Conservation (phyloP, 352 stramenopile species). For the Phytophthora cactorum region DNA sequence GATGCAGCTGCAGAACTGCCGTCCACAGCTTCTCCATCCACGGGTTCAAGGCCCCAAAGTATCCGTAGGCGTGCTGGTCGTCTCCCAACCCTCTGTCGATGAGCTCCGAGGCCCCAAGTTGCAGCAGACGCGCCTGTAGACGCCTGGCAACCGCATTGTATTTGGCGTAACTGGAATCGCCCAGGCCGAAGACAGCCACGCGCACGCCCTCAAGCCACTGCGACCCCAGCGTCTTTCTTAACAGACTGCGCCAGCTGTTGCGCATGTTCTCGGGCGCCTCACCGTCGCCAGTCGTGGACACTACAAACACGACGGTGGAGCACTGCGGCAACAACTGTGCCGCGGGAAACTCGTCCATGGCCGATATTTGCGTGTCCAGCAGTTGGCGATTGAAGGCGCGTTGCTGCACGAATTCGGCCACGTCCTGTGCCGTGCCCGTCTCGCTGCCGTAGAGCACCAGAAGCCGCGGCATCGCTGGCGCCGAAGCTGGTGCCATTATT, state of each 20-base stretch:
- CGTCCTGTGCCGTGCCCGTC: constrained; percentile 89
- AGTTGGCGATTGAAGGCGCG: constrained; percentile 68
- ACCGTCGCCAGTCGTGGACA: constrained; percentile 92
- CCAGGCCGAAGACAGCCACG: constrained; percentile 92
- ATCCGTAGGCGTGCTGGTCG: constrained; percentile 88
- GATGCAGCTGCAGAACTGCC: constrained; percentile 53
- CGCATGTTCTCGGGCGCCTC: constrained; percentile 93
- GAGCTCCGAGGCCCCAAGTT: constrained; percentile 84
- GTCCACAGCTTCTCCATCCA: constrained; percentile 83
- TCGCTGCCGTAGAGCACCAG: constrained; percentile 92
- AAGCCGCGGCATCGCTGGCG: constrained; percentile 44
- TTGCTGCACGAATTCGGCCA: constrained; percentile 81
- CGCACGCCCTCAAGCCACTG: constrained; percentile 74
- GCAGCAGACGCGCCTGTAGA: constrained; percentile 83
- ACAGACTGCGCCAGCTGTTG: constrained; percentile 79
- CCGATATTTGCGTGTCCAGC: constrained; percentile 48
- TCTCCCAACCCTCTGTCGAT: constrained; percentile 84
- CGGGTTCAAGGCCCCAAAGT: constrained; percentile 85
- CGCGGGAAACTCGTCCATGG: constrained; percentile 80
- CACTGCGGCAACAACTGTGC: constrained; percentile 54
- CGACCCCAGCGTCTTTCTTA: constrained; percentile 80
- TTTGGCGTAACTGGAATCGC: constrained; percentile 28
- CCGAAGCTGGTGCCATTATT: constrained; percentile 11
- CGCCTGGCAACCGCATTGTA: constrained; percentile 64
- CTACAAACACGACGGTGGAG: constrained; percentile 87